Conservation (phyloP, 2,329 filamentous ascomycete genomes). For the Ophiocordyceps robertsii region DNA sequence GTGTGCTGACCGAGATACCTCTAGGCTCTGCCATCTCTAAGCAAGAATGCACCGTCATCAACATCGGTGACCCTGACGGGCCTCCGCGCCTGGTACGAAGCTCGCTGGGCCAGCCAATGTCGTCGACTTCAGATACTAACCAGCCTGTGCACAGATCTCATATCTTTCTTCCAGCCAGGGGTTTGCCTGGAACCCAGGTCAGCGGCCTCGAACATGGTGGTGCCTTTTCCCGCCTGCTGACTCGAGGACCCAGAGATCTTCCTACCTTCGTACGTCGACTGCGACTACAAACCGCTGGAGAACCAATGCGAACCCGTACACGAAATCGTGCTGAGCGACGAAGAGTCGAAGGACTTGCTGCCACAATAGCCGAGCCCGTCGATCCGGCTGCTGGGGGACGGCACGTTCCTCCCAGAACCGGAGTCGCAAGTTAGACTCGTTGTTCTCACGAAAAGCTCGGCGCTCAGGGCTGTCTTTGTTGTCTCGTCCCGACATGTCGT, state of each 20-base stretch:
- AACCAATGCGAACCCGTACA: constrained; percentile 63
- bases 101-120: too few species aligned
- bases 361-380: constrained; percentile 36
- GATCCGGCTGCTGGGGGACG: constrained; percentile 1
- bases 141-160: constrained; percentile 44
- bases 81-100: constrained; percentile 53
- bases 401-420: neutral
- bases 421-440: constrained; percentile 1
- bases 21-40: constrained; percentile 58
- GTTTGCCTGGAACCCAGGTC: constrained; percentile 72
- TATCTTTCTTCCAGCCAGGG: constrained; percentile 70
- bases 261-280: constrained; percentile 63
- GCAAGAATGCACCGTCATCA: constrained; percentile 68
- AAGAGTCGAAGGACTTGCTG: constrained; percentile 57
- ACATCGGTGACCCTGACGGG: constrained; percentile 63
- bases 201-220: neutral
- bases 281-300: constrained; percentile 62
- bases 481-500: neutral
- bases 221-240: constrained; percentile 1
- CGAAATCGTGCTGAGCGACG: constrained; percentile 66
- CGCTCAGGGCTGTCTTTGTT: constrained; percentile 1
- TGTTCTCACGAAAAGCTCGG: constrained; percentile 3
- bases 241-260: constrained; percentile 51
- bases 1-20: constrained; percentile 12
- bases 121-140: neutral